Percentiles rank a stretch among this genome's conserved stretches.
phyloP scores from a whole-genome alignment of 1,284 basidiomycete genomes.

The Puccinia novopanici region DNA sequence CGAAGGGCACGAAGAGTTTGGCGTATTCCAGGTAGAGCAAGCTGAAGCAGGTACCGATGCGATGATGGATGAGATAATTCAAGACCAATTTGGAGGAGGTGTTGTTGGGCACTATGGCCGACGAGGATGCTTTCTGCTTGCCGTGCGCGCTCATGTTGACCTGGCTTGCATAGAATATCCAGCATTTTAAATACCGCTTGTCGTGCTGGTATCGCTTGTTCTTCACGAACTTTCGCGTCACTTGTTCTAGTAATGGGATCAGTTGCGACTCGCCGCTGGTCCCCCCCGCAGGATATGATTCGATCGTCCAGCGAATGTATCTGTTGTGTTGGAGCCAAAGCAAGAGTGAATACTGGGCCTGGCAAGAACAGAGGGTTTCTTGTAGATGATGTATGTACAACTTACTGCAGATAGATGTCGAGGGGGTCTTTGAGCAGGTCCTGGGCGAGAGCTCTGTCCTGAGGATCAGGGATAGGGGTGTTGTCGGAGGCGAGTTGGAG shows the following conservation, averaged over 20 bases:
- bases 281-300: slow-evolving; percentile 67
- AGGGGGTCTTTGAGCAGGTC: slow-evolving; percentile 60
- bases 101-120: slow-evolving; percentile 14
- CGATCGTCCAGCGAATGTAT: slow-evolving; percentile 72
- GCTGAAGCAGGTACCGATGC: slow-evolving; percentile 76
- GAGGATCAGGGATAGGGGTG: neutral
- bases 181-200: slow-evolving; percentile 81
- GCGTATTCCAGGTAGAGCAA: slow-evolving; percentile 85
- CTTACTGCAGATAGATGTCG: slow-evolving; percentile 62
- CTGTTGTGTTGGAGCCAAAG: too few relatives aligned
- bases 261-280: slow-evolving; percentile 65
- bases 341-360: too few relatives aligned
- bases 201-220: slow-evolving; percentile 81
- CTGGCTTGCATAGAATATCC: slow-evolving; percentile 76
- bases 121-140: neutral
- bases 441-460: slow-evolving; percentile 9
- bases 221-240: slow-evolving; percentile 74
- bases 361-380: too few relatives aligned
- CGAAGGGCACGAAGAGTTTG: slow-evolving; percentile 66
- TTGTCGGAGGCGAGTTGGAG: neutral
- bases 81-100: slow-evolving; percentile 66
- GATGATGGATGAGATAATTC: slow-evolving; percentile 75
- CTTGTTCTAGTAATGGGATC: slow-evolving; percentile 73
- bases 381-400: too few relatives aligned
- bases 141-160: slow-evolving; percentile 58